These are phyloP conservation scores for Wickerhamomyces rabaulensis DNA, from an alignment of 805 yeast genomes.

Conservation along the genomic window DNA sequence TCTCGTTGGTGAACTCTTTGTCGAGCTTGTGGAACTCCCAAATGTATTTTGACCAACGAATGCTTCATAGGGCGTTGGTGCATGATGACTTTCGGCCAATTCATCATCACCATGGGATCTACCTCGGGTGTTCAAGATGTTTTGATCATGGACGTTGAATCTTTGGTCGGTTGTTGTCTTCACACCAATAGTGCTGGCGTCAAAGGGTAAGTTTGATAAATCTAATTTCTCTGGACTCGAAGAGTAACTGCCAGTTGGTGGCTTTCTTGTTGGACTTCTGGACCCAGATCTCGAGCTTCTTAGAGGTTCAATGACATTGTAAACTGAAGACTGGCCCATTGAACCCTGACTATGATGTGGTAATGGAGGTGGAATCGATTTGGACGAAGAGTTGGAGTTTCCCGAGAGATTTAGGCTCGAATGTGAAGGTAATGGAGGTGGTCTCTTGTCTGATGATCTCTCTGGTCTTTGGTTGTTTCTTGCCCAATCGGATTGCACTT, in stretches of 20 bases:
- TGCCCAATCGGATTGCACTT: conserved; percentile 27
- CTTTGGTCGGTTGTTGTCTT: conserved; percentile 1
- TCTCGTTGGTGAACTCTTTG: conserved; percentile 18
- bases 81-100: conserved; percentile 32
- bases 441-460: conserved; percentile 9
- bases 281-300: conserved; percentile 3
- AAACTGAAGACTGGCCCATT: conserved; percentile 4
- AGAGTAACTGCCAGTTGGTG: conserved; percentile 15
- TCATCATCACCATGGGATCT: conserved; percentile 25
- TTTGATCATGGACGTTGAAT: conserved; percentile 8
- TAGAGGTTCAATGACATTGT: conserved; percentile 19
- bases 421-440: conserved; percentile 26
- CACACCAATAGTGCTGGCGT: conserved; percentile 14
- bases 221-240: conserved; percentile 11
- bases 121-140: background rate
- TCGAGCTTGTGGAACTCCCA: conserved; percentile 4
- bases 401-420: conserved; percentile 9
- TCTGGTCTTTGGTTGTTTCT: conserved; percentile 1
- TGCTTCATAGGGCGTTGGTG: conserved; percentile 42
- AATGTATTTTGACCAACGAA: conserved; percentile 10
- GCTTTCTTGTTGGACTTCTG: conserved; percentile 18
- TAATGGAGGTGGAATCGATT: conserved; percentile 10
- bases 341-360: conserved; percentile 9
- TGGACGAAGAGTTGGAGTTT: background rate
- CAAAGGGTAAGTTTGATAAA: conserved; percentile 17